Evolutionary conservation across 2,329 filamentous ascomycete species (phyloP).

Genomic region (Apiospora koreana): DNA sequence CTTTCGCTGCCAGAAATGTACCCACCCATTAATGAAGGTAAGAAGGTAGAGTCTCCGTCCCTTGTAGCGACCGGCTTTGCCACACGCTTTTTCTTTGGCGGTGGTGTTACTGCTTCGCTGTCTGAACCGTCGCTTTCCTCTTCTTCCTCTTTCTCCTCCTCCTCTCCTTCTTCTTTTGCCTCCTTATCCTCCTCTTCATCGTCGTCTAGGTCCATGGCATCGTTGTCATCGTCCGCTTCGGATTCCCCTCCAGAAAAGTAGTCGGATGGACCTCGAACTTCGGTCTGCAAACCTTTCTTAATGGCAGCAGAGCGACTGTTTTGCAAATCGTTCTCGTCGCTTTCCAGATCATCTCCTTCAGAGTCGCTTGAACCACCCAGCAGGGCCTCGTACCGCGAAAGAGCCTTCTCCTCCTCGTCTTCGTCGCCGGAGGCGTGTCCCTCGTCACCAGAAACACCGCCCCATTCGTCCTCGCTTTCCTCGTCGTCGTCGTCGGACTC

Average conservation of each 20-base stretch:
- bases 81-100: conserved; percentile 32
- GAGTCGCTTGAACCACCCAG: conserved; percentile 46
- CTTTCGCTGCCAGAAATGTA: conserved; percentile 78
- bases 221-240: conserved; percentile 20
- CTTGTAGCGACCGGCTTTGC: conserved; percentile 22
- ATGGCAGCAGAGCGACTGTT: conserved; percentile 27
- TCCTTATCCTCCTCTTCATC: conserved; percentile 29
- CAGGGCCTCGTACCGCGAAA: conserved; percentile 47
- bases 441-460: conserved; percentile 25
- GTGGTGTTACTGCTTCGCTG: conserved; percentile 25
- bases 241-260: conserved; percentile 17
- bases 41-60: conserved; percentile 57
- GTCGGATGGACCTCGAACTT: conserved; percentile 13
- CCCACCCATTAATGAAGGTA: conserved; percentile 76
- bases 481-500: conserved; percentile 21
- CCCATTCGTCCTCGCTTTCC: conserved; percentile 26
- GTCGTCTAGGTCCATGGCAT: conserved; percentile 20
- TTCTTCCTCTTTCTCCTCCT: conserved; percentile 29
- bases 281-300: conserved; percentile 14
- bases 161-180: too few species aligned
- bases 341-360: conserved; percentile 33
- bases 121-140: conserved; percentile 22
- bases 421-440: conserved; percentile 13
- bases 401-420: conserved; percentile 34
- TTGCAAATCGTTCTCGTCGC: conserved; percentile 28